Conservation (phyloP, 495 filamentous ascomycete species). For the Penicillium canariense region DNA sequence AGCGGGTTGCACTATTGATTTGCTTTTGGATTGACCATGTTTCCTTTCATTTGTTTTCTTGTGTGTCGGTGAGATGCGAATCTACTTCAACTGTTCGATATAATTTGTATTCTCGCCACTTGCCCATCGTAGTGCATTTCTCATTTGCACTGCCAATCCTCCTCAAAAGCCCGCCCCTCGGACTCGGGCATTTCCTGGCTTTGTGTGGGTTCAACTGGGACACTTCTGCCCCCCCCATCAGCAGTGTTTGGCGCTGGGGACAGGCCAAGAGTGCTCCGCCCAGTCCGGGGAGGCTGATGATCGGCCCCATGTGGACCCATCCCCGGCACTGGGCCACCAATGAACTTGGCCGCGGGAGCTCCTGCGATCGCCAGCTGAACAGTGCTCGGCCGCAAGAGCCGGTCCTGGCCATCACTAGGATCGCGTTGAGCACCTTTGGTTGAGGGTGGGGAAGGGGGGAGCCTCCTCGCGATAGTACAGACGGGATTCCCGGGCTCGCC, state of each 20-base stretch:
- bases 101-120: too few species aligned
- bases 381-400: slow-evolving; percentile 9
- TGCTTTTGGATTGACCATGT: too few species aligned
- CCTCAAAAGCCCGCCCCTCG: too few species aligned
- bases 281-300: slow-evolving; percentile 20
- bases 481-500: too few species aligned
- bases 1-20: slow-evolving; percentile 13
- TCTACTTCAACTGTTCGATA: not conserved
- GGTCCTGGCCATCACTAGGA: not conserved
- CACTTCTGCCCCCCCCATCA: not conserved
- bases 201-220: too few species aligned
- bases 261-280: not conserved
- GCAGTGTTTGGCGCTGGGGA: not conserved
- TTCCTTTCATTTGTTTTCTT: too few species aligned
- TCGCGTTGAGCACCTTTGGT: not conserved
- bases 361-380: slow-evolving; percentile 13
- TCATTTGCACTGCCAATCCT: too few species aligned
- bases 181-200: too few species aligned
- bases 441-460: too few species aligned
- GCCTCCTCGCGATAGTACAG: too few species aligned
- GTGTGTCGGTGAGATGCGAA: not conserved
- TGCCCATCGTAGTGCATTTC: too few species aligned
- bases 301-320: slow-evolving; percentile 17
- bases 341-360: not conserved
- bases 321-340: slow-evolving; percentile 10